Evolutionary conservation across 805 yeast genomes (phyloP), one percentile per base, ranked within the genome.

Genomic region (Starmerella khaoyaiensis): DNA sequence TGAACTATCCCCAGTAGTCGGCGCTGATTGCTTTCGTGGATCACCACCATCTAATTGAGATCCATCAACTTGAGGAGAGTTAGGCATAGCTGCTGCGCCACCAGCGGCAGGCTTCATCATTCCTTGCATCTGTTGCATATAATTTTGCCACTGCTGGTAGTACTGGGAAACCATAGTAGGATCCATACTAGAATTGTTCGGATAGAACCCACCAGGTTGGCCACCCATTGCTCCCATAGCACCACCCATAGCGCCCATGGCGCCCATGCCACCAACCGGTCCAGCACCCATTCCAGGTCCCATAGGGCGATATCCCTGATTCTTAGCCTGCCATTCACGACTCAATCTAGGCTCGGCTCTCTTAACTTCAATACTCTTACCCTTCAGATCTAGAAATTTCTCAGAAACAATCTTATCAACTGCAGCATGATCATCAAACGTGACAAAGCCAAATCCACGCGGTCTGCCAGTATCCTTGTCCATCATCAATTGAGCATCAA

Each of bases 391-490:
- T 46, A 87, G 70, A 54, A 74, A 83, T 58, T 79, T 79, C 58
- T 78, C 79, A 40, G 75, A 78, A 38, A 90, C 76, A 38, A 82
- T 93, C 49, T 75, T 69, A 52, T 86, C 96, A 31, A 87, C 95
- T 12, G 95, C 95, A 31, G 79, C 86, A 17, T 94, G 93, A 15
- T 93, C 73, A 54, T 87, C 97, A 61, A 79, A 87, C 11, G 98
- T 87, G 46, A 87, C 84, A 59, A 87, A 87, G 1, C 98, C 98
- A 59, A 84, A 87, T 19, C 98, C 98, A 63, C 97, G 73, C 2
- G 95, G 83, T 54, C 93, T 74, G 42, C 97, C 96, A 4, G 96
- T 81, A 58, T 86, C 96, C 61, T 87, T 90, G 60, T 87, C 96
- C 49, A 87, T 72, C 98, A 87, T 87, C 49, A 87, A 71, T 62